Evolutionary conservation across 129 eudicot species (phyloP), one percentile per base, ranked within the genome.

Genomic region (Heracleum sosnowskyi): DNA sequence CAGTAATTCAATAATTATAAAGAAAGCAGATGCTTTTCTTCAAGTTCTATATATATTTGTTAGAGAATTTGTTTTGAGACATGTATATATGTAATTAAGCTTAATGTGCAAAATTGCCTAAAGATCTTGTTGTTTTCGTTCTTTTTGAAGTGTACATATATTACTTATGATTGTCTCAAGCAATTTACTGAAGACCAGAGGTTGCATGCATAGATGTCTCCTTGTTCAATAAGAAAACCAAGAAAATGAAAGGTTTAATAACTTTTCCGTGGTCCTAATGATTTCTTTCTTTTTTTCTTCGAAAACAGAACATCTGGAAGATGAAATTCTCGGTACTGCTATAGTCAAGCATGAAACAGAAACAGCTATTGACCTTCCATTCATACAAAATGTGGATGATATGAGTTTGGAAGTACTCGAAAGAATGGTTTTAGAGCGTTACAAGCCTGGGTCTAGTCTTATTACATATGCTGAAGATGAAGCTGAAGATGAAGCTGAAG

Each of bases 381-480:
- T 84, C 73, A 72, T 80, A 40, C 92, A 90, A 33, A 88, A 94
- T 77, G 93, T 81, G 84, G 98, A 91, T 75, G 93, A 85, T 40
- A 79, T 88, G 80, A 87, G 81, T 74, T 90, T 81, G 66, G 96
- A 86, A 74, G 98, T 90, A 60, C 80, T 90, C 31, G 96, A 95
- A 40, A 88, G 85, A 77, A 76, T 86, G 78, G 5, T 91, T 74
- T 89, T 88, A 79, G 94, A 83, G 82, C 86, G 98, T 40, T 95
- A 95, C 81, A 83, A 86, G 73, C 84, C 88, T 7, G 93, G 96
- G 66, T 79, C 96, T 40, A 73, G 44, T 81, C 83, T 89, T 84
- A 88, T 94, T 74, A 88, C 79, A 81, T 84, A 86, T 77, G 89
- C 92, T 35, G 97, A 89, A 81, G 93, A 91, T 88, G 87, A 83